phyloP scores from a whole-genome alignment of 768 basidiomycete species.

The Kwoniella heveanensis region DNA sequence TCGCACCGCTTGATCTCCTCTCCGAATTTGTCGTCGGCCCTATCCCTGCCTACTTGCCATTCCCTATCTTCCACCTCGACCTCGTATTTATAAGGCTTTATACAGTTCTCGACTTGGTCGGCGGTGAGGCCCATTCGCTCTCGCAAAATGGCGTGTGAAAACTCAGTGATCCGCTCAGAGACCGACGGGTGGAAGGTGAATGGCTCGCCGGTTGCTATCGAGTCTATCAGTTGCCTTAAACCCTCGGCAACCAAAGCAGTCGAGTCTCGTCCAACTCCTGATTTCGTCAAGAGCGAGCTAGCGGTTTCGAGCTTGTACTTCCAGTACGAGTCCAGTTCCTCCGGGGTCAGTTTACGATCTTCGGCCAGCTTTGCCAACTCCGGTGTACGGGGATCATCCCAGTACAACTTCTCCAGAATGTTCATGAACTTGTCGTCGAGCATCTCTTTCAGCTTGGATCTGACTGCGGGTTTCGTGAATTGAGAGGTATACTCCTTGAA shows the following conservation, averaged over 20 bases:
- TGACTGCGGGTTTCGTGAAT: slow-evolving; percentile 85
- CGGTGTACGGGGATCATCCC: slow-evolving; percentile 81
- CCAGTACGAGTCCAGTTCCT: slow-evolving; percentile 89
- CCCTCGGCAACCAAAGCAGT: slow-evolving; percentile 94
- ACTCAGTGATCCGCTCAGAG: slow-evolving; percentile 84
- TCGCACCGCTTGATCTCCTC: slow-evolving; percentile 84
- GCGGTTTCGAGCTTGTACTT: slow-evolving; percentile 94
- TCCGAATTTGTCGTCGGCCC: slow-evolving; percentile 77
- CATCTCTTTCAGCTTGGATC: slow-evolving; percentile 84
- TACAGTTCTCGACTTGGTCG: slow-evolving; percentile 98
- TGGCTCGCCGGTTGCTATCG: slow-evolving; percentile 83
- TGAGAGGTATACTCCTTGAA: slow-evolving; percentile 83
- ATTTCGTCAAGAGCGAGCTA: slow-evolving; percentile 88
- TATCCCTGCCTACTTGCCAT: slow-evolving; percentile 81
- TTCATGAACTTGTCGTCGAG: slow-evolving; percentile 97
- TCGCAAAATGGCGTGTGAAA: slow-evolving; percentile 87
- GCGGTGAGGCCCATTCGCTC: slow-evolving; percentile 92
- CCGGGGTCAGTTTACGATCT: slow-evolving; percentile 67
- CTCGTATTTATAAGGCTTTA: slow-evolving; percentile 99
- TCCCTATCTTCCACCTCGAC: slow-evolving; percentile 90
- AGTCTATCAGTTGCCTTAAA: slow-evolving; percentile 81
- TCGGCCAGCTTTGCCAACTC: slow-evolving; percentile 73
- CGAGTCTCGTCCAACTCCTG: slow-evolving; percentile 90
- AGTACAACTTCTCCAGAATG: slow-evolving; percentile 94
- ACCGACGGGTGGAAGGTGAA: slow-evolving; percentile 88